Percentiles rank a stretch among this genome's conserved stretches.
These are phyloP conservation scores for Phytopythium litorale DNA, from an alignment of 352 stramenopile species.

Conservation along the genomic window DNA sequence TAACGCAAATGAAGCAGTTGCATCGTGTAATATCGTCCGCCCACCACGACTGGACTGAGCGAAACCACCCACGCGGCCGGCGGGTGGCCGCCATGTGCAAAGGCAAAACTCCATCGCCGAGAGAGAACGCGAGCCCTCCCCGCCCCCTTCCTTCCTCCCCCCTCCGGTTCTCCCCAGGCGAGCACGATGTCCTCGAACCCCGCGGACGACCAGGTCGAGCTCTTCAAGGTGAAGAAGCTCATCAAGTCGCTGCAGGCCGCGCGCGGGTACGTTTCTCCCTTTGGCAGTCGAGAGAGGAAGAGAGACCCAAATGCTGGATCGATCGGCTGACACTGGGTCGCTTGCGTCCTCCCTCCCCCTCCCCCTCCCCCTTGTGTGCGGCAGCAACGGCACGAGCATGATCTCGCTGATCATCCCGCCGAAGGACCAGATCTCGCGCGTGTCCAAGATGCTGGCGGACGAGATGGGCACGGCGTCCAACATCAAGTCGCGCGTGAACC, in stretches of 20 bases:
- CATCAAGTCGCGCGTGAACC: conserved; percentile 99
- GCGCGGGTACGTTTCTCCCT: conserved; percentile 51
- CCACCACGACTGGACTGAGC: not conserved
- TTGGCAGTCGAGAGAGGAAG: no score
- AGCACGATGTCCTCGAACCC: conserved; percentile 27
- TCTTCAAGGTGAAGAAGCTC: conserved; percentile 99
- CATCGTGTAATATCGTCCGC: not conserved
- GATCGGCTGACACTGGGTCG: no score
- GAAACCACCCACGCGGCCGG: not conserved
- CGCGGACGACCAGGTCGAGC: conserved; percentile 96
- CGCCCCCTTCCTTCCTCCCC: not conserved
- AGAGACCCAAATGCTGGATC: no score
- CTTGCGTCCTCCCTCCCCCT: not conserved
- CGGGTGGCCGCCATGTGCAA: not conserved
- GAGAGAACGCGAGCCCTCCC: not conserved
- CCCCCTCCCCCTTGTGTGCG: not conserved
- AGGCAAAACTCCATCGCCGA: conserved; percentile 1
- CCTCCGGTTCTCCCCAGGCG: not conserved
- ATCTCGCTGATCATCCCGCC: conserved; percentile 99
- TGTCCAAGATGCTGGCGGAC: conserved; percentile 98
- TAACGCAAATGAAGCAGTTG: not conserved
- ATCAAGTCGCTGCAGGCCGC: conserved; percentile 97
- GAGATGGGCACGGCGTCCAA: conserved; percentile 99
- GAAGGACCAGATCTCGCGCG: conserved; percentile 97
- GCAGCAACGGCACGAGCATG: conserved; percentile 98